Conservation (phyloP, 805 yeast species). For the Yamadazyma scolyti region DNA sequence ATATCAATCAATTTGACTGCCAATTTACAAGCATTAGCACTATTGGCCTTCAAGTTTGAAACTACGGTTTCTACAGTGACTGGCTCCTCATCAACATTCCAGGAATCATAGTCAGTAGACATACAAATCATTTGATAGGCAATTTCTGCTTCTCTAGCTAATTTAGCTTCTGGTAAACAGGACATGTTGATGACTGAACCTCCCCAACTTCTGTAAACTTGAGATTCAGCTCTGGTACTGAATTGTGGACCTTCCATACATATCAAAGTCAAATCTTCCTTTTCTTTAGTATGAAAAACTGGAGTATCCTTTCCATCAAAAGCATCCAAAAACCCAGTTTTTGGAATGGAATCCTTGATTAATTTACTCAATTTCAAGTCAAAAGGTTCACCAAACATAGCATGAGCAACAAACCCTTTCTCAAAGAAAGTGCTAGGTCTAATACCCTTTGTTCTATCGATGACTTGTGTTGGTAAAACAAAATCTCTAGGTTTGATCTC, state of each 20-base stretch:
- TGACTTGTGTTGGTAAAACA: slow-evolving; percentile 93
- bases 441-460: slow-evolving; percentile 95
- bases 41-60: slow-evolving; percentile 82
- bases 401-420: slow-evolving; percentile 93
- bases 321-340: slow-evolving; percentile 51
- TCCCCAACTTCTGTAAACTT: slow-evolving; percentile 80
- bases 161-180: slow-evolving; percentile 93
- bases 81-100: slow-evolving; percentile 94
- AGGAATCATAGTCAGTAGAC: slow-evolving; percentile 98
- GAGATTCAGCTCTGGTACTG: slow-evolving; percentile 94
- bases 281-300: slow-evolving; percentile 61
- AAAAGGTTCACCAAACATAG: slow-evolving; percentile 96
- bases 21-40: slow-evolving; percentile 76
- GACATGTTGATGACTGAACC: slow-evolving; percentile 97
- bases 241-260: slow-evolving; percentile 99
- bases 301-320: slow-evolving; percentile 38
- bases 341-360: slow-evolving; percentile 48
- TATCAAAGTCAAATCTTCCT: slow-evolving; percentile 75
- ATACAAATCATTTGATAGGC: slow-evolving; percentile 97
- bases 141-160: slow-evolving; percentile 96
- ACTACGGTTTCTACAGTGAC: slow-evolving; percentile 98
- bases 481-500: slow-evolving; percentile 93
- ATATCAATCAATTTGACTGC: slow-evolving; percentile 67
- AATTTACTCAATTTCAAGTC: slow-evolving; percentile 68
- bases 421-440: slow-evolving; percentile 88